Conservation (phyloP, 345 rosid genomes). For the Eucalyptus globulus region DNA sequence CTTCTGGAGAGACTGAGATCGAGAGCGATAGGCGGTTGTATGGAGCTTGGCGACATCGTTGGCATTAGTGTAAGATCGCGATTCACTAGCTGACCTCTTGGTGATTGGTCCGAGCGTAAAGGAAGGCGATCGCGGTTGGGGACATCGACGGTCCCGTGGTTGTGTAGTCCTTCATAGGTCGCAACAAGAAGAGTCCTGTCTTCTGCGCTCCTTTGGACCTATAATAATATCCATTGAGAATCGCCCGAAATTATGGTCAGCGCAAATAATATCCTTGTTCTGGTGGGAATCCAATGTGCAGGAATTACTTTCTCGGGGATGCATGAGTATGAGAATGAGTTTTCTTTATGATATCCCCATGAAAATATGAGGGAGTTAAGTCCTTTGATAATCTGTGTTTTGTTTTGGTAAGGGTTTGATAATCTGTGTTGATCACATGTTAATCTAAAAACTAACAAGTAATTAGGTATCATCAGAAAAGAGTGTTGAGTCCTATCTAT, state of each 20-base stretch:
- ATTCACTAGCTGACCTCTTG: background rate
- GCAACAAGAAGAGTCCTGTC: slow-evolving; percentile 28
- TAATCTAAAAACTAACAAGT: background rate
- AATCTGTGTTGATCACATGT: background rate
- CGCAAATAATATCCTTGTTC: background rate
- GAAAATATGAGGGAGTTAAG: background rate
- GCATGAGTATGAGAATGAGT: background rate
- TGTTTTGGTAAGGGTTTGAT: no score
- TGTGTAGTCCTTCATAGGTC: slow-evolving; percentile 59
- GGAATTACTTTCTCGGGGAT: background rate
- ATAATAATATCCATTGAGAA: background rate
- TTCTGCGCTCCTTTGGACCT: slow-evolving; percentile 40
- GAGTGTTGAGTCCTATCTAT: background rate
- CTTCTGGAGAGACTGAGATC: background rate
- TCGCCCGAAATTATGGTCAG: background rate
- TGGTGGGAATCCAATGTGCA: background rate
- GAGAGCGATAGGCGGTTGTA: background rate
- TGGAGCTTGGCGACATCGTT: background rate
- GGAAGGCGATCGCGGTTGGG: background rate
- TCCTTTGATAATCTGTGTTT: background rate
- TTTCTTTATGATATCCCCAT: background rate
- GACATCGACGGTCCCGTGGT: slow-evolving; percentile 3
- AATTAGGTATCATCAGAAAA: background rate
- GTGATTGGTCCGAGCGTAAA: background rate
- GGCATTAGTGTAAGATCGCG: background rate